Evolutionary conservation across 2,329 filamentous ascomycete species (phyloP), one percentile per base, ranked within the genome.

Genomic region (Exserohilum turcica): DNA sequence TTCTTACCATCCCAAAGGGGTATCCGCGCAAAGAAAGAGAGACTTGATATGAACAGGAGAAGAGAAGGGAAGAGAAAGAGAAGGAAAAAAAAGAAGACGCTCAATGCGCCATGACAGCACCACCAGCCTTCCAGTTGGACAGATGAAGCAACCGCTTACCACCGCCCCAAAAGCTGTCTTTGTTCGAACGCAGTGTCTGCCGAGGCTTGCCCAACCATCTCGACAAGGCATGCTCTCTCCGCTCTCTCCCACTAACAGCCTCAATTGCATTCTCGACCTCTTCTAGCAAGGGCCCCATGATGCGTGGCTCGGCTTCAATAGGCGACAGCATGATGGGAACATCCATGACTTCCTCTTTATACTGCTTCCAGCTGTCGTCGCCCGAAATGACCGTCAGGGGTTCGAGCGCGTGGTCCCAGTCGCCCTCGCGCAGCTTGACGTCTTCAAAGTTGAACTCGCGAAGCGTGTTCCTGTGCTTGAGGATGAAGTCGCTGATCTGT

Each of bases 351-450:
- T 76, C 74, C 44, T 73, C 58, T 62, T 76, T 57, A 72, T 79
- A 65, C 70, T 59, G 53, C 61, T 74, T 74, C 73, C 73, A 75
- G 13, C 62, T 75, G 57, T 78, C 75, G 72, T 66, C 65, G 45
- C 74, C 68, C 9, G 71, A 71, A 43, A 67, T 79, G 66, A 66
- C 61, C 21, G 83, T 85, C 51, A 95, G 77, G 1, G 89, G 88
- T 33, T 86, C 84, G n/a, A 96, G 82, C 0, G 90, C 91, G 27
- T 92, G 87, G 53, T 94, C 88, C 91, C 91, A 96, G 52, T 80
- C 87, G 24, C 89, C 91, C 55, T 84, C 82, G 44, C 85, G 81
- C 37, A 96, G 81, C 27, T 83, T 79, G 15, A 92, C 86, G 57
- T 90, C 86, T 68, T 92, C 86, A 72, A 95, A 91, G 70, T 91